Evolutionary conservation across 2,329 filamentous ascomycete genomes (phyloP), one percentile per base, ranked within the genome.

Genomic region (Lachnellula subtilissima): DNA sequence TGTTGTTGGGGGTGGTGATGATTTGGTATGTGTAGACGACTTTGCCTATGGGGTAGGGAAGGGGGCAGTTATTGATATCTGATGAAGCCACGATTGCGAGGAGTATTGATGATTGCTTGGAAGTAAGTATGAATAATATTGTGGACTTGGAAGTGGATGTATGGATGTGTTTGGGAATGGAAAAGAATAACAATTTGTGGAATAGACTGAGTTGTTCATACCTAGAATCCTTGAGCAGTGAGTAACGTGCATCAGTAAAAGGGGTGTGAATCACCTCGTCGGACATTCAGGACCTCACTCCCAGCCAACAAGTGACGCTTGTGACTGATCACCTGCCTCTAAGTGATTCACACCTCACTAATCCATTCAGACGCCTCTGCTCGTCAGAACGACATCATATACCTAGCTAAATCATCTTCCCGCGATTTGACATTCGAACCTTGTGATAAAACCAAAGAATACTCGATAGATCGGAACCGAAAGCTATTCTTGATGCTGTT

Each of bases 51-150:
- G 57, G 55, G 14, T 46, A 36, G 8, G 56, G 61, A 3, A 60
- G 51, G 14, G 42, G 11, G 32, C 36, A 49, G 15, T 50, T 28
- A 50, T 17, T 5, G 58, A 49, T 17, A 37, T 57, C 12, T 48
- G 17, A 37, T 63, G 61, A 52, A 48, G 63, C 64, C 61, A 65
- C 42, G 45, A 52, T 65, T 61, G 9, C 22, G 17, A 23, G 28
- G 11, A 32, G 28, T 11, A 32, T 32, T 40, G 5, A 40, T 40
- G 37, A 15, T 40, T 40, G 37, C n/a, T 15, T 17, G 17, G 17
- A 40, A 17, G 37, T 39, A n/a, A n/a, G 37, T 40, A 40, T 4
- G n/a, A 40, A 40, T 40, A 40, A 40, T 17, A 40, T 7, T 17
- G 37, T 15, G 37, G 37, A 40, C 8, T 12, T 39, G 32, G 37